Base-by-base conservation (phyloP, 2,329 filamentous ascomycete species). In the Fonsecaea pugnacius region DNA sequence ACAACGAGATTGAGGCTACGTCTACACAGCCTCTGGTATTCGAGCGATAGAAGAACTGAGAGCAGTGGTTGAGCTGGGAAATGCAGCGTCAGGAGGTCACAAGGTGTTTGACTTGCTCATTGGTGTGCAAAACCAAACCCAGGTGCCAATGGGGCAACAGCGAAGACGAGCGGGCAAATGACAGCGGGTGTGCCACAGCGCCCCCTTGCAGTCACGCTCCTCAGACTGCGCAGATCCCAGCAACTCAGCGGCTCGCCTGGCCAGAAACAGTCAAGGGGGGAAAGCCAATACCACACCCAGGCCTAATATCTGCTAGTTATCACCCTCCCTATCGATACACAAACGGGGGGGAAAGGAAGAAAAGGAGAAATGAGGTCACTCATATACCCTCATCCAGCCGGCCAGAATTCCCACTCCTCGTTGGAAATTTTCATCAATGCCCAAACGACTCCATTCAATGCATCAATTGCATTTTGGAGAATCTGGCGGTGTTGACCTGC, bases 21-120 rank as follows among this genome's bases (percentile, higher is more conserved):
- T 56, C 38, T 64, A 62, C 58, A 64, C 48, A 64, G 64, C 61
- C 58, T 57, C 65, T 59, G 48, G 60, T 60, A 59, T 40, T 40
- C 50, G 50, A 68, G 53, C 40, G 56, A 55, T 18, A 61, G 59
- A 48, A 24, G 56, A 58, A 60, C 52, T 54, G 51, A 36, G 43
- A 54, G 43, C 8, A 21, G 1, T 48, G 43, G 43, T 48, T 48
- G 43, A 24, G 43, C 18, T 48, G 43, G 43, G 35, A 36, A 61
- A 10, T 55, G 58, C 63, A 58, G 63, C 43, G 64, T 64, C 63
- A 65, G 67, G 67, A 69, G 67, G 67, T 69, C 67, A 67, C 64
- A 67, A 61, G 56, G 54, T 64, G 62, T 56, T 60, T 53, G 43
- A 50, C n/a, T 53, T 53, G 56, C 43, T 53, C 60, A 62, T 62